Evolutionary conservation across 2,329 filamentous ascomycete species (phyloP).

Genomic region (Colletotrichum spinosum): DNA sequence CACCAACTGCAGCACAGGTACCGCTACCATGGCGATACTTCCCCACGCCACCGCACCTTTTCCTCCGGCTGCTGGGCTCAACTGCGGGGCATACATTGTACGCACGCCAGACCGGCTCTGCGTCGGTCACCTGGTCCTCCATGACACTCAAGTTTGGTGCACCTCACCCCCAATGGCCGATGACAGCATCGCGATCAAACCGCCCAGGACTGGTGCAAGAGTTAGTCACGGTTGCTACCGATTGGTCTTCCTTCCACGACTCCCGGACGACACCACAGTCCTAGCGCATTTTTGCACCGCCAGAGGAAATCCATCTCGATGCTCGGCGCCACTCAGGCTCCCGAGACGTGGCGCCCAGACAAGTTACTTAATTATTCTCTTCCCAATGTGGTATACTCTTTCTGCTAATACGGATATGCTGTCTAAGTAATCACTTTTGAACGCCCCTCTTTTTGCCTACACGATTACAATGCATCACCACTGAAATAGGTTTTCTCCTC

Average conservation of each 20-base stretch:
- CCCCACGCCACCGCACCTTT: conserved; percentile 35
- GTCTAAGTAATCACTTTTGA: background rate
- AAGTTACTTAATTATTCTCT: background rate
- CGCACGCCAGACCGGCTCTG: conserved; percentile 7
- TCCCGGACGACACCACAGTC: background rate
- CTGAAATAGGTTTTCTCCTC: background rate
- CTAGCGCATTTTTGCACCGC: background rate
- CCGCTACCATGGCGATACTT: conserved; percentile 20
- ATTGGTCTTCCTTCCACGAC: conserved; percentile 6
- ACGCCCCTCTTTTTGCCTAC: background rate
- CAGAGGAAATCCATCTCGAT: conserved; percentile 5
- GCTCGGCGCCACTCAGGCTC: background rate
- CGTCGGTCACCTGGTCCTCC: conserved; percentile 28
- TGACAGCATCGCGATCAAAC: conserved; percentile 28
- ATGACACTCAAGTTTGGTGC: conserved; percentile 15
- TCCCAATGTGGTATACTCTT: background rate
- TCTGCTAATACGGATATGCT: background rate
- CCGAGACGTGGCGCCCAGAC: conserved; percentile 1
- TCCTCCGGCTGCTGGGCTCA: conserved; percentile 31
- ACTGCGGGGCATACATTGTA: conserved; percentile 23
- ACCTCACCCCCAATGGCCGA: conserved; percentile 29
- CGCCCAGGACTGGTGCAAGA: conserved; percentile 16
- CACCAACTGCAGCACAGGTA: conserved; percentile 22
- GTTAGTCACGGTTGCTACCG: conserved; percentile 11
- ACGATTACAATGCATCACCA: no score